Evolutionary conservation across 352 stramenopile species (phyloP), one percentile per base, ranked within the genome.

Genomic region (Phytophthora melonis): DNA sequence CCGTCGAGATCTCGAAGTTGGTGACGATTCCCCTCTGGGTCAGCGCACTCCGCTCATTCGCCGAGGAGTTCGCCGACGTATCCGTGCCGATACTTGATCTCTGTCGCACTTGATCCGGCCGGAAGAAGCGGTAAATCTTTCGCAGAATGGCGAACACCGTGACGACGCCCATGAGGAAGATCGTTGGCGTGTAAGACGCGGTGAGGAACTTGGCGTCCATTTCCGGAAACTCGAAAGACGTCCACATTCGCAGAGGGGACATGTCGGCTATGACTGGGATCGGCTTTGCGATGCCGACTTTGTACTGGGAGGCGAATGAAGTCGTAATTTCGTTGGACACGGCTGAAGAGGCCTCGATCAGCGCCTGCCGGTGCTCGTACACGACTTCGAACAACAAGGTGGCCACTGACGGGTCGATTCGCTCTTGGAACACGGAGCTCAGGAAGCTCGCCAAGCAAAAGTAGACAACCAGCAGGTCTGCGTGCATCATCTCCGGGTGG

Each of bases 1-100:
- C 73, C 0, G 73, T 80, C 4, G 73, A 71, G 39, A 80, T 47
- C 64, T 80, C 73, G 36, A 80, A 80, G 6, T 77, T 80, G 18
- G 68, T 80, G 23, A 63, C 55, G 18, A 64, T 50, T 14, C 68
- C 49, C 3, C 36, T 18, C 25, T 69, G 56, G 0, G 39, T 47
- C 2, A 77, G 50, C 11, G 60, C 53, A 16, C 43, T 43, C 14
- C 34, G 60, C 14, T 74, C 69, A 34, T 72, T 79, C 25, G 43
- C n/a, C 5, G 39, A 45, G 2, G 34, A 50, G 4, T 72, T 79
- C 19, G 43, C n/a, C 3, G 39, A 45, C 3, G 34, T 56, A 2
- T 75, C 68, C 0, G 62, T 70, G 55, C 52, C 16, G 11, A 64
- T 23, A 50, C 67, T 70, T 16, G 68, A 70, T 6, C 62, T 66